A percentile compares a stretch with the other conserved stretches of the same genome.
Evolutionary conservation across 2,329 filamentous ascomycete genomes (phyloP).

Genomic region (Xylaria sp.): DNA sequence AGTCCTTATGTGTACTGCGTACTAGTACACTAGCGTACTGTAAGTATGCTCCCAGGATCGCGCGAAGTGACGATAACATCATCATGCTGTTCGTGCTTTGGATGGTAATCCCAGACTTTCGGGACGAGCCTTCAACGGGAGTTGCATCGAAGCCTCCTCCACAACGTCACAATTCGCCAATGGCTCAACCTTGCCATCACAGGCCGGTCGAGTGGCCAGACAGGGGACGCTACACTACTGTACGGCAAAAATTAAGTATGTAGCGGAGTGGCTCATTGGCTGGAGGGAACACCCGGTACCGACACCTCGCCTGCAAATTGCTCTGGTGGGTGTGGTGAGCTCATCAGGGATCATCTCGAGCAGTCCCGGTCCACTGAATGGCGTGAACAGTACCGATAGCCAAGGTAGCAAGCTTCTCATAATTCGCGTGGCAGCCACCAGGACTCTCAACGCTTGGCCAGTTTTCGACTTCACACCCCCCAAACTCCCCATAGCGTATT

Average conservation of each 20-base stretch:
- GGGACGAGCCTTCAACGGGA: constrained; percentile 40
- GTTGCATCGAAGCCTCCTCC: constrained; percentile 36
- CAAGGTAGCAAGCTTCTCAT: constrained; percentile 25
- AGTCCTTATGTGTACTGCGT: background rate
- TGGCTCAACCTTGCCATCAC: constrained; percentile 31
- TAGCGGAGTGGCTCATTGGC: constrained; percentile 7
- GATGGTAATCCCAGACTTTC: constrained; percentile 36
- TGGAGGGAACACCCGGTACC: constrained; percentile 5
- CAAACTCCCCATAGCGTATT: constrained; percentile 19
- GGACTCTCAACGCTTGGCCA: constrained; percentile 24
- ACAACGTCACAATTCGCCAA: constrained; percentile 37
- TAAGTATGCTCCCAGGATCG: constrained; percentile 14
- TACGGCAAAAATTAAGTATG: constrained; percentile 13
- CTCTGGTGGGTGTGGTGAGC: constrained; percentile 15
- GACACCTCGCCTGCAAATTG: constrained; percentile 8
- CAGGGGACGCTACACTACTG: constrained; percentile 22
- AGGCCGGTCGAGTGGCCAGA: constrained; percentile 17
- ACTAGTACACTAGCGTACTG: background rate
- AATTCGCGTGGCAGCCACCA: constrained; percentile 34
- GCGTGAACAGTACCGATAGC: constrained; percentile 28
- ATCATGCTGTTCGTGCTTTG: constrained; percentile 20
- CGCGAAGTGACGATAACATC: constrained; percentile 7
- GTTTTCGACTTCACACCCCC: constrained; percentile 18
- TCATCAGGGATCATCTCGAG: constrained; percentile 26
- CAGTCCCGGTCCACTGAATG: constrained; percentile 17